Conservation (phyloP, 2,329 filamentous ascomycete species). For the Acrodontium crateriforme region DNA sequence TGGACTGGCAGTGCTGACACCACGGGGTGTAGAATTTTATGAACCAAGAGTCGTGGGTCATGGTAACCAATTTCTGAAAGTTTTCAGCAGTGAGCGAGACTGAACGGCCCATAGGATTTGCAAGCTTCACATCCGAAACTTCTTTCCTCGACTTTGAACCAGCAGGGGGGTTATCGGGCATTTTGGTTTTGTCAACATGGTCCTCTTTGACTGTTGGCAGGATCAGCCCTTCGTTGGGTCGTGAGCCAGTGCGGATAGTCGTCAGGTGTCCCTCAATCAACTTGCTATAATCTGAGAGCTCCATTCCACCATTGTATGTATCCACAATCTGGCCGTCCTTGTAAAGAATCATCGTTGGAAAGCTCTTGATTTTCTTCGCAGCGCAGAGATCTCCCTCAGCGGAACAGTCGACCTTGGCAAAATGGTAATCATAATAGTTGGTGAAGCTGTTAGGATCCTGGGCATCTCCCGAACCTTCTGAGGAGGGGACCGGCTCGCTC, state of each 20-base stretch:
- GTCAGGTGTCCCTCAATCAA: constrained; percentile 69
- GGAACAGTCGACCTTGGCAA: constrained; percentile 74
- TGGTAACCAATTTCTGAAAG: constrained; percentile 76
- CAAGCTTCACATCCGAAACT: constrained; percentile 27
- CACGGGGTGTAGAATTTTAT: constrained; percentile 98
- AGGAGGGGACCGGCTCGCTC: constrained; percentile 51
- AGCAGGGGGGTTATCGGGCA: constrained; percentile 9
- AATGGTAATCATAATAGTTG: constrained; percentile 77
- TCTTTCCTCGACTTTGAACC: constrained; percentile 12
- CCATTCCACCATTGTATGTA: constrained; percentile 51
- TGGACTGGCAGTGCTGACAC: constrained; percentile 89
- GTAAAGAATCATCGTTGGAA: constrained; percentile 66
- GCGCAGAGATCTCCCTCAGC: constrained; percentile 68
- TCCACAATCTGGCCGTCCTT: constrained; percentile 60
- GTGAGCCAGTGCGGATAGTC: constrained; percentile 63
- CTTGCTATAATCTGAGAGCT: constrained; percentile 50
- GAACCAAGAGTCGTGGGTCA: constrained; percentile 87
- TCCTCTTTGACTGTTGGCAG: constrained; percentile 59
- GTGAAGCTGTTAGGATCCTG: constrained; percentile 54
- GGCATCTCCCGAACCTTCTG: constrained; percentile 33
- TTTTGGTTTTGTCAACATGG: constrained; percentile 25
- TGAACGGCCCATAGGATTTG: constrained; percentile 63
- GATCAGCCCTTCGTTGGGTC: constrained; percentile 49
- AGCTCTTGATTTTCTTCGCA: constrained; percentile 52
- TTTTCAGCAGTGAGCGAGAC: constrained; percentile 65